These are phyloP conservation scores for Quercus berberidifolia DNA, from an alignment of 306 rosid genomes.

Conservation along the genomic window DNA sequence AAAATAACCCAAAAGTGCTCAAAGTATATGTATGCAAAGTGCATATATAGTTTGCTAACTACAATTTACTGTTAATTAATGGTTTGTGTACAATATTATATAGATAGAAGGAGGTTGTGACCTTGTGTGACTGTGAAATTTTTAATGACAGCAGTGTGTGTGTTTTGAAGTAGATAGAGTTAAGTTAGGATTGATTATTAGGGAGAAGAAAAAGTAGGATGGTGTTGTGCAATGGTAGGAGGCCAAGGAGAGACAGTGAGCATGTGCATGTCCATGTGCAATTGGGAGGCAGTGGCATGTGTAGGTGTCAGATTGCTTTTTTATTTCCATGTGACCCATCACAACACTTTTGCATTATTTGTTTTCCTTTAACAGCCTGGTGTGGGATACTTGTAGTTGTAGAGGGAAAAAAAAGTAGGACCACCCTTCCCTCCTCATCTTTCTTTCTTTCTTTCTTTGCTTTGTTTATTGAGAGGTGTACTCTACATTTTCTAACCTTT, in stretches of 20 bases:
- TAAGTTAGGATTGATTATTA: constrained; percentile 3
- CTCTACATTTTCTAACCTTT: constrained; percentile 29
- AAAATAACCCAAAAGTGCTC: constrained; percentile 23
- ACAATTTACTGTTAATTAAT: constrained; percentile 30
- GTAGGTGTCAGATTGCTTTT: constrained; percentile 80
- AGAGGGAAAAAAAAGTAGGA: constrained; percentile 37
- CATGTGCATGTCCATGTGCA: constrained; percentile 72
- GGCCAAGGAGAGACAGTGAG: constrained; percentile 53
- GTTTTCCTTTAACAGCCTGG: constrained; percentile 68
- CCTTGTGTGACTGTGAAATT: constrained; percentile 37
- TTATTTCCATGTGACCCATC: constrained; percentile 69
- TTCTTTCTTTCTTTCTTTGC: constrained; percentile 8
- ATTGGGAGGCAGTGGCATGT: constrained; percentile 80
- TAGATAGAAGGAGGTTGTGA: constrained; percentile 23
- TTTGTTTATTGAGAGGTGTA: constrained; percentile 33
- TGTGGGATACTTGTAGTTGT: constrained; percentile 41
- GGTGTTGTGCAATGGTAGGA: constrained; percentile 33
- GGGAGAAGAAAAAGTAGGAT: constrained; percentile 10
- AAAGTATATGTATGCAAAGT: constrained; percentile 21
- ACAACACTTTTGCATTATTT: constrained; percentile 53
- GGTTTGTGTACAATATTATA: constrained; percentile 53
- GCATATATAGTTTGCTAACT: constrained; percentile 53
- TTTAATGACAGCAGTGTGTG: constrained; percentile 34
- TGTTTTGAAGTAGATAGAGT: constrained; percentile 23
- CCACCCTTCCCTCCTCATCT: constrained; percentile 27